These are phyloP conservation scores for Ophiostoma sp. DNA, from an alignment of 2,329 filamentous ascomycete genomes.

Conservation along the genomic window DNA sequence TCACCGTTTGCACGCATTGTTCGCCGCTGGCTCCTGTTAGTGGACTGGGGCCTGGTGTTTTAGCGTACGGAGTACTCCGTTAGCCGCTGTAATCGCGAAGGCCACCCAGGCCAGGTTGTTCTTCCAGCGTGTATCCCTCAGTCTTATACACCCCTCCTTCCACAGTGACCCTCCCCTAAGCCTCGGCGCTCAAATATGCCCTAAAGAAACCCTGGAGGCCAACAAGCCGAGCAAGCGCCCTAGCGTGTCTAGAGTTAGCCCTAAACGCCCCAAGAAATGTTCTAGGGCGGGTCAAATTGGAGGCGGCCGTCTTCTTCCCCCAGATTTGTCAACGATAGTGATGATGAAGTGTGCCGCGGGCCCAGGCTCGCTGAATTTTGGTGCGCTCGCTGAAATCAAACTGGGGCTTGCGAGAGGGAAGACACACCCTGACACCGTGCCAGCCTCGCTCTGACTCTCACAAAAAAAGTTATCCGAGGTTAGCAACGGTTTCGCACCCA, in stretches of 20 bases:
- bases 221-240: background rate
- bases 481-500: conserved; percentile 3
- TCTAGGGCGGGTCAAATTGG: too few species aligned
- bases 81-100: background rate
- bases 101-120: background rate
- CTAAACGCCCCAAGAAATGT: background rate
- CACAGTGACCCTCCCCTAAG: background rate
- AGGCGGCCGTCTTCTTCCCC: background rate
- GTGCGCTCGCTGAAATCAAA: background rate
- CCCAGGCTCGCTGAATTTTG: background rate
- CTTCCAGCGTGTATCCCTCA: background rate
- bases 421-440: background rate
- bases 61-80: conserved; percentile 17
- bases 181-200: background rate
- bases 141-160: background rate
- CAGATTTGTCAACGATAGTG: background rate
- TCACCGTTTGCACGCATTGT: background rate
- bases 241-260: background rate
- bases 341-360: conserved; percentile 7
- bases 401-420: background rate
- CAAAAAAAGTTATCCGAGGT: conserved; percentile 18
- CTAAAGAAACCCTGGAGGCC: background rate
- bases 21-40: background rate
- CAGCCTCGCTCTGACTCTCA: background rate
- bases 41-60: background rate